A percentile compares a stretch with the other conserved stretches of the same genome.
These are phyloP conservation scores for Starmerella sp. DNA, from an alignment of 805 yeast species.

Conservation along the genomic window DNA sequence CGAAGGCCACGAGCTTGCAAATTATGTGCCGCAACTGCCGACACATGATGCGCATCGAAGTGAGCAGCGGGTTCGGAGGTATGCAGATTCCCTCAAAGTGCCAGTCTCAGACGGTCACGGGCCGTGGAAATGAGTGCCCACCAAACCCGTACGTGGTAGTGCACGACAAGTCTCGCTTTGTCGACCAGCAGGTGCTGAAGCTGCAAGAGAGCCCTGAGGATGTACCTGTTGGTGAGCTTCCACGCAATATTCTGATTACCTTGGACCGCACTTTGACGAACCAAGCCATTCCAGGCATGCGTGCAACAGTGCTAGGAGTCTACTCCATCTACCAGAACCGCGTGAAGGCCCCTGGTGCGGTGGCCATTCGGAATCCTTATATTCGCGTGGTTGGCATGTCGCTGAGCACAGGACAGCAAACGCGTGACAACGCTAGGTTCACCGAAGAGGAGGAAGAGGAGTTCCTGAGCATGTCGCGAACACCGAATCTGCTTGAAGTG, in stretches of 20 bases:
- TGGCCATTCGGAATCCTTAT: slow-evolving; percentile 89
- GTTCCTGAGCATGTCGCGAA: slow-evolving; percentile 65
- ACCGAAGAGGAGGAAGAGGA: slow-evolving; percentile 92
- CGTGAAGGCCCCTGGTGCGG: slow-evolving; percentile 41
- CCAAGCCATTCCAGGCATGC: slow-evolving; percentile 85
- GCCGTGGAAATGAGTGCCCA: slow-evolving; percentile 54
- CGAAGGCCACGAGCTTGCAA: slow-evolving; percentile 75
- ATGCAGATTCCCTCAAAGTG: slow-evolving; percentile 59
- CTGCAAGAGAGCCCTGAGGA: slow-evolving; percentile 96
- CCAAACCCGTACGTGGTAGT: slow-evolving; percentile 85
- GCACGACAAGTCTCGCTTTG: slow-evolving; percentile 86
- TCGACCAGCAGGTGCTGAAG: slow-evolving; percentile 89
- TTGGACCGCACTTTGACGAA: slow-evolving; percentile 86
- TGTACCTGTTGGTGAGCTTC: slow-evolving; percentile 99
- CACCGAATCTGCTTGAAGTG: slow-evolving; percentile 75
- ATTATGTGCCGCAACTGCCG: slow-evolving; percentile 81
- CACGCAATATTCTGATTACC: slow-evolving; percentile 77
- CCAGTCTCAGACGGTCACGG: slow-evolving; percentile 42
- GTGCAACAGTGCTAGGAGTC: slow-evolving; percentile 85
- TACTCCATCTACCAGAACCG: slow-evolving; percentile 82
- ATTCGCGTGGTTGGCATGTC: slow-evolving; percentile 77
- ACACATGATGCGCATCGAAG: slow-evolving; percentile 56
- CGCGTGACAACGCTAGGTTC: slow-evolving; percentile 51
- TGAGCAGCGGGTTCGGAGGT: slow-evolving; percentile 60
- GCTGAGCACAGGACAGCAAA: slow-evolving; percentile 64